These are phyloP conservation scores for Begonia loranthoides DNA, from an alignment of 306 rosid species.

Conservation along the genomic window DNA sequence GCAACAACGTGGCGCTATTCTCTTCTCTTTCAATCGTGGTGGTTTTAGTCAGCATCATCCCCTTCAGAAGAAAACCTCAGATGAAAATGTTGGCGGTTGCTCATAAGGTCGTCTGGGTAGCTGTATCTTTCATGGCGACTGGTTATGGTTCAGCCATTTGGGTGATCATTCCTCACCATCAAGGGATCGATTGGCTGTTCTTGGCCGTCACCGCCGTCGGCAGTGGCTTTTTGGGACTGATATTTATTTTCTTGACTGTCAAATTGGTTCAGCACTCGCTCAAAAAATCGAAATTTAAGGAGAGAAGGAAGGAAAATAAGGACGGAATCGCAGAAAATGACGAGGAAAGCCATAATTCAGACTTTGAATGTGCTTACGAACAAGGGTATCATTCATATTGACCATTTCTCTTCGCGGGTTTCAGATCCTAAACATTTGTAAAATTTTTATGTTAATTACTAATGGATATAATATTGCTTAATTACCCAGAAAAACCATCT, in stretches of 20 bases:
- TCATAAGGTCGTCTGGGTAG: conserved; percentile 67
- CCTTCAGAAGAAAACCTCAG: conserved; percentile 39
- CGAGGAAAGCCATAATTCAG: conserved; percentile 43
- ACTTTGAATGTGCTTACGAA: conserved; percentile 34
- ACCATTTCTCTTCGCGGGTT: neutral
- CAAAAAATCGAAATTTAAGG: conserved; percentile 38
- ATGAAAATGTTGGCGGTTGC: conserved; percentile 29
- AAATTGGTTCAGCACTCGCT: conserved; percentile 37
- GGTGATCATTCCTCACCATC: conserved; percentile 39
- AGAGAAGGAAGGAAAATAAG: conserved; percentile 14
- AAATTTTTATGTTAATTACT: too few relatives aligned
- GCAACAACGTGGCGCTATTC: conserved; percentile 61
- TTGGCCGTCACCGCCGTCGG: conserved; percentile 27
- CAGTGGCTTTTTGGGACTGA: conserved; percentile 37
- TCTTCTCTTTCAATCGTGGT: conserved; percentile 48
- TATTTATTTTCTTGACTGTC: conserved; percentile 34
- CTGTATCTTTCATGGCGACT: conserved; percentile 54
- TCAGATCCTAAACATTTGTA: too few relatives aligned
- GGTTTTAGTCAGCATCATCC: conserved; percentile 62
- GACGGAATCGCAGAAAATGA: neutral
- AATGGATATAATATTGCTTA: too few relatives aligned
- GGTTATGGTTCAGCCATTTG: conserved; percentile 54
- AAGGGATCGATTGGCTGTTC: conserved; percentile 20
- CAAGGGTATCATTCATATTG: conserved; percentile 61
- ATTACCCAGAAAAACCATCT: too few relatives aligned